Conservation (phyloP, 2,329 filamentous ascomycete genomes). For the Aspergillus calidoustus region DNA sequence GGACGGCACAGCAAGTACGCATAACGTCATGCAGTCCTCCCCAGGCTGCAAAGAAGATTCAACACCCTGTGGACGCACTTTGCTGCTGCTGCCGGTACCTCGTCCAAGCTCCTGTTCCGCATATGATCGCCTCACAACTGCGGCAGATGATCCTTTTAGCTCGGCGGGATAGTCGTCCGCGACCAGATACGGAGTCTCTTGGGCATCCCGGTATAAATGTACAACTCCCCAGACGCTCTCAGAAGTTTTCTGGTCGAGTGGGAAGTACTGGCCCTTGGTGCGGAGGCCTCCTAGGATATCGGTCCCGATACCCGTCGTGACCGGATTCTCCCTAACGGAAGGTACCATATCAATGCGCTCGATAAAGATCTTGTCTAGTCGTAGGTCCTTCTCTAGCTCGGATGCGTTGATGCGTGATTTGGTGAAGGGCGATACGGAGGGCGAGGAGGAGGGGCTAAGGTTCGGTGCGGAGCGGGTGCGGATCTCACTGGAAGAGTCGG, state of each 20-base stretch:
- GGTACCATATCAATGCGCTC: slow-evolving; percentile 77
- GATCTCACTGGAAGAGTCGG: slow-evolving; percentile 9
- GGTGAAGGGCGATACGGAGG: slow-evolving; percentile 24
- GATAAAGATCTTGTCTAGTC: slow-evolving; percentile 77
- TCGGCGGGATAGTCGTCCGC: slow-evolving; percentile 52
- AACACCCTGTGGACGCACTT: neutral
- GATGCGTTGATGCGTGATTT: slow-evolving; percentile 23
- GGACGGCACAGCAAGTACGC: slow-evolving; percentile 90
- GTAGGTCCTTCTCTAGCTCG: slow-evolving; percentile 65
- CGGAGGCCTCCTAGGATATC: slow-evolving; percentile 66
- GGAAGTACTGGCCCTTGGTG: slow-evolving; percentile 80
- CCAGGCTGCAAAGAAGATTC: slow-evolving; percentile 24
- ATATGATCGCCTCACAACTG: slow-evolving; percentile 31
- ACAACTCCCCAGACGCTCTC: slow-evolving; percentile 91
- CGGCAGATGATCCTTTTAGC: slow-evolving; percentile 43
- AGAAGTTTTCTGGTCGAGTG: slow-evolving; percentile 71
- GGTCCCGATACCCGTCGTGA: slow-evolving; percentile 56
- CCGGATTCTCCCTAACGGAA: slow-evolving; percentile 41
- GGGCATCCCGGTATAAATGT: slow-evolving; percentile 85
- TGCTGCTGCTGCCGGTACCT: slow-evolving; percentile 27
- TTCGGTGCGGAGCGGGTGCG: slow-evolving; percentile 16
- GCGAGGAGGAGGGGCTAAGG: slow-evolving; percentile 8
- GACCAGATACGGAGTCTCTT: slow-evolving; percentile 68
- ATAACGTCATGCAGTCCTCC: slow-evolving; percentile 81
- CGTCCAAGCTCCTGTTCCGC: slow-evolving; percentile 27